Evolutionary conservation across 2,329 filamentous ascomycete species (phyloP), one percentile per base, ranked within the genome.

Genomic region (Botrytis porri): DNA sequence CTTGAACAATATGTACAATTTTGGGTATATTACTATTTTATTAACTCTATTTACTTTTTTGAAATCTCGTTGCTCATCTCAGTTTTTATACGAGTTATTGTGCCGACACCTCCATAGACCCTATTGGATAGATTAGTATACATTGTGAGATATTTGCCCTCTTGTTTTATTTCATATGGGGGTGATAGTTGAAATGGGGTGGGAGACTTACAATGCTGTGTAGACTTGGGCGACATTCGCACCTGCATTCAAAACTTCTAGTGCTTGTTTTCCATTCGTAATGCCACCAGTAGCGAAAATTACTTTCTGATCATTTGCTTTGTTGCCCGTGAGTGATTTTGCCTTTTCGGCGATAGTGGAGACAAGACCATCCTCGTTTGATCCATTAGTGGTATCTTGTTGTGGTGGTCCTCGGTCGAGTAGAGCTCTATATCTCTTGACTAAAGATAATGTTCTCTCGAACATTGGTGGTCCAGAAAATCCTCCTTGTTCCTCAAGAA

Each of bases 271-370:
- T 7, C 96, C 96, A 76, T 92, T 95, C 1, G 92, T 96, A 80
- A 99, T 95, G 29, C 96, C 96, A 1, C 96, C 96, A 0, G 94
- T 96, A 0, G 95, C 95, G 80, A 98, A 98, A 74, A 99, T 92
- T 70, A 94, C 90, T 83, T 97, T 97, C 65, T 75, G 77, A 43
- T n/a, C 45, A 18, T 51, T 61, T 12, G n/a, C 32, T 12, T 43
- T 61, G 12, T 65, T 66, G 45, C 41, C 63, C 2, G 67, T 63
- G n/a, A 76, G 18, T 12, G 73, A 63, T 39, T 78, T 76, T 73
- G 82, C 77, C 25, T 80, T 81, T n/a, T 82, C 78, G 14, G 80
- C 74, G 72, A 81, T 82, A 12, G 77, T 77, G 18, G 81, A 79
- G 20, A 79, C 80, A 35, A 82, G 81, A 43, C 81, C 79, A 25